Percentiles rank a stretch among this genome's conserved stretches.
phyloP scores from a whole-genome alignment of 2,329 filamentous ascomycete genomes.

The Penicillium hordei region DNA sequence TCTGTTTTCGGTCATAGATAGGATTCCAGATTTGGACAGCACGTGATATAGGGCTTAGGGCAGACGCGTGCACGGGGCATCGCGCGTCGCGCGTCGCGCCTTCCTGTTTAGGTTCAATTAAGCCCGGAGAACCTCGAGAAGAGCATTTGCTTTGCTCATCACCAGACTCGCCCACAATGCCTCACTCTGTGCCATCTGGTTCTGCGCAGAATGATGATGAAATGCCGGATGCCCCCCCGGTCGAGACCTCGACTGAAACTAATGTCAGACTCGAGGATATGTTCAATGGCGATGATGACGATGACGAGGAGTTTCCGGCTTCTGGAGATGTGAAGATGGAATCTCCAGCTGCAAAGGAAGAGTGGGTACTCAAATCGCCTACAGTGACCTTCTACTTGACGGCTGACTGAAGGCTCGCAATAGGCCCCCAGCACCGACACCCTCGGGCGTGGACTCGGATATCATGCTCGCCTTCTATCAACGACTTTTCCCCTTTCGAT shows the following conservation, averaged over 20 bases:
- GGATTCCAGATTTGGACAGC: background rate
- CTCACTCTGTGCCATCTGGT: slow-evolving; percentile 41
- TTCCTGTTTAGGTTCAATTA: slow-evolving; percentile 25
- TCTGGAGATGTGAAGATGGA: slow-evolving; percentile 50
- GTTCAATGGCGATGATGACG: slow-evolving; percentile 56
- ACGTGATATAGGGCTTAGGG: slow-evolving; percentile 28
- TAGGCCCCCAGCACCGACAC: slow-evolving; percentile 38
- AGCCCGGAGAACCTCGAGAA: background rate
- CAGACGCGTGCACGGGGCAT: slow-evolving; percentile 13
- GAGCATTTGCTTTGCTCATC: background rate
- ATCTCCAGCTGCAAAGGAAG: slow-evolving; percentile 39
- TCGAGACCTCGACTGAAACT: slow-evolving; percentile 19
- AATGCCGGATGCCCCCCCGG: slow-evolving; percentile 44
- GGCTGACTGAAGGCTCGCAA: slow-evolving; percentile 18
- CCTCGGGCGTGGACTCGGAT: slow-evolving; percentile 67
- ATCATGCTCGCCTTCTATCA: slow-evolving; percentile 94
- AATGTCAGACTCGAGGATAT: slow-evolving; percentile 56
- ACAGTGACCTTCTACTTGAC: slow-evolving; percentile 3
- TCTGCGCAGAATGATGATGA: slow-evolving; percentile 43
- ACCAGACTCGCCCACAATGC: slow-evolving; percentile 29
- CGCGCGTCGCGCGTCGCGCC: slow-evolving; percentile 26
- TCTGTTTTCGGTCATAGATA: slow-evolving; percentile 14
- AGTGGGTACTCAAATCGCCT: slow-evolving; percentile 34
- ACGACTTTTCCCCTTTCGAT: slow-evolving; percentile 89
- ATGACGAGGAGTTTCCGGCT: slow-evolving; percentile 56